phyloP scores from a whole-genome alignment of 2,329 filamentous ascomycete species.

The Cladosporium halotolerans region DNA sequence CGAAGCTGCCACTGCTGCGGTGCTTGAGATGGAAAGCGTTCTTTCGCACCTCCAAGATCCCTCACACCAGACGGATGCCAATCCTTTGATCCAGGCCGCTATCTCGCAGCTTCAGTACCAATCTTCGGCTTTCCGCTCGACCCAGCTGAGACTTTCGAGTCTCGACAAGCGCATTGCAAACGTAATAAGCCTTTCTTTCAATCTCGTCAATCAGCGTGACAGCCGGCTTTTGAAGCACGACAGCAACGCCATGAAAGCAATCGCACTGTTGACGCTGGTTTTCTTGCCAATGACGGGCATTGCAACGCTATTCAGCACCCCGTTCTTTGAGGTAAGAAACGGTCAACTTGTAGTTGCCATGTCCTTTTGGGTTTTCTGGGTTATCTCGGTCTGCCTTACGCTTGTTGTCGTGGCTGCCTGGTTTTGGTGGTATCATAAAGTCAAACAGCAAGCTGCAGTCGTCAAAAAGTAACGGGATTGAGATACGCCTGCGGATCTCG shows the following conservation, averaged over 20 bases:
- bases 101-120: conserved; percentile 23
- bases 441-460: background rate
- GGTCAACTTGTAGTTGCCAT: background rate
- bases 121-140: conserved; percentile 29
- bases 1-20: conserved; percentile 30
- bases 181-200: conserved; percentile 34
- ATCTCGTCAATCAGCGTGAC: conserved; percentile 36
- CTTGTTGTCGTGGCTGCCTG: conserved; percentile 7
- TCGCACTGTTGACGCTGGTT: conserved; percentile 34
- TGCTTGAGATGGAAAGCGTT: conserved; percentile 26
- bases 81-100: conserved; percentile 8
- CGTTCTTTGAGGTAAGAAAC: conserved; percentile 12
- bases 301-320: conserved; percentile 14
- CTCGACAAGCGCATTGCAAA: conserved; percentile 34
- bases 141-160: conserved; percentile 29
- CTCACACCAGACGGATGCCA: background rate
- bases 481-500: no score
- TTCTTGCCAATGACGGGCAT: conserved; percentile 30
- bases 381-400: conserved; percentile 12
- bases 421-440: conserved; percentile 2
- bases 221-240: conserved; percentile 32
- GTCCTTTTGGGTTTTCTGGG: conserved; percentile 18
- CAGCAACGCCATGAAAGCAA: conserved; percentile 35
- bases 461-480: no score
- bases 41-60: conserved; percentile 17